phyloP scores from a whole-genome alignment of 768 basidiomycete species.

The Agrocybe praecox region DNA sequence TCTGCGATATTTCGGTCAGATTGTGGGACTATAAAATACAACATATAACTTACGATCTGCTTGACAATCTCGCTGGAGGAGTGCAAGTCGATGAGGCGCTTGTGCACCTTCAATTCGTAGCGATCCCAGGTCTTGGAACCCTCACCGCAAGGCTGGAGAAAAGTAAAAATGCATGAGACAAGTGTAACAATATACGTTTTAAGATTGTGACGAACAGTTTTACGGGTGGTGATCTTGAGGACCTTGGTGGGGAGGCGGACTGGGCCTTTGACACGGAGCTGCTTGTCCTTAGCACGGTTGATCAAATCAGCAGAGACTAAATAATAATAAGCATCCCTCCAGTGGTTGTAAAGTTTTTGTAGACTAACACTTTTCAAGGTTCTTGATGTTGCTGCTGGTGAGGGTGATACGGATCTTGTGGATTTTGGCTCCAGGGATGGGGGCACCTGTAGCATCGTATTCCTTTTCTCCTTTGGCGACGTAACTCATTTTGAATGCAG shows the following conservation, averaged over 20 bases:
- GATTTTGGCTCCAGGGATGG: constrained; percentile 85
- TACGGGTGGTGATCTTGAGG: constrained; percentile 98
- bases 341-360: constrained; percentile 19
- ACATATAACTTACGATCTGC: constrained; percentile 83
- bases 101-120: constrained; percentile 99
- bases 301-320: constrained; percentile 95
- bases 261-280: constrained; percentile 98
- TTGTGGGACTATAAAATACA: not conserved
- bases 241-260: constrained; percentile 99
- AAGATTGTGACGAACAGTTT: constrained; percentile 66
- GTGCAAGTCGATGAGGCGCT: constrained; percentile 98
- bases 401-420: constrained; percentile 99
- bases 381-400: constrained; percentile 96
- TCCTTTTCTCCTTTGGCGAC: constrained; percentile 99
- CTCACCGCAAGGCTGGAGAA: constrained; percentile 92
- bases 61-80: constrained; percentile 99
- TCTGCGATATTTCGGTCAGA: constrained; percentile 49
- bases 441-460: constrained; percentile 91
- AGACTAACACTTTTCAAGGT: constrained; percentile 91
- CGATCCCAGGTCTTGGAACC: constrained; percentile 99
- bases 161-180: constrained; percentile 4
- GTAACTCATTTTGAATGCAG: constrained; percentile 80
- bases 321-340: not conserved
- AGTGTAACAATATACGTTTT: not conserved
- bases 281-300: constrained; percentile 99